Percentiles rank a stretch among this genome's conserved stretches.
phyloP scores from a whole-genome alignment of 345 rosid species.

The Eucalyptus pauciflora region DNA sequence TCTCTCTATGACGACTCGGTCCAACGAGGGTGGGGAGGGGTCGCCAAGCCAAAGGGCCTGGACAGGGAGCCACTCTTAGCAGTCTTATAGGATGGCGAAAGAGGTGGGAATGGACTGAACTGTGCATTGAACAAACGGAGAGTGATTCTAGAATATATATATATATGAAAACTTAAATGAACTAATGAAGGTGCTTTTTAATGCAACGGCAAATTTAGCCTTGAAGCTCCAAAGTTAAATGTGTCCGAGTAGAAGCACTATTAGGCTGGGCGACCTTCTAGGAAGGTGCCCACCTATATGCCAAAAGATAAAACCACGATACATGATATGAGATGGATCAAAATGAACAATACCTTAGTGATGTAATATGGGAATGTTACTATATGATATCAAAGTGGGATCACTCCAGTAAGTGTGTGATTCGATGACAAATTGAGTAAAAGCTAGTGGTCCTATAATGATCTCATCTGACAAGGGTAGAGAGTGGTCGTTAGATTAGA shows the following conservation, averaged over 20 bases:
- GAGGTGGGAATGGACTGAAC: accelerated
- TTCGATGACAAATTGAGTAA: accelerated
- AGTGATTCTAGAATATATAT: background rate
- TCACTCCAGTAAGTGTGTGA: background rate
- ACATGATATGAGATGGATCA: background rate
- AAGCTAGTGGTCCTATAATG: accelerated
- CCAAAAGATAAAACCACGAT: background rate
- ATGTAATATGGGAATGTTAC: too few relatives aligned
- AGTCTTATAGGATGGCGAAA: background rate
- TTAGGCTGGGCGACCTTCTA: too few relatives aligned
- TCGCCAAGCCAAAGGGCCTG: background rate
- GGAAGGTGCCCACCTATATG: accelerated
- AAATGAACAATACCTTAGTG: background rate
- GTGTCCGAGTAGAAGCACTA: background rate
- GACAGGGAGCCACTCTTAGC: accelerated
- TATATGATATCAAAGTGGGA: background rate
- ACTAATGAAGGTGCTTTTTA: accelerated
- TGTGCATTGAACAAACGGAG: background rate
- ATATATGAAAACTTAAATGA: background rate
- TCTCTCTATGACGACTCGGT: background rate
- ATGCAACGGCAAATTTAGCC: too few relatives aligned
- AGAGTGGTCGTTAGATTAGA: accelerated
- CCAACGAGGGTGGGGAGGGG: background rate
- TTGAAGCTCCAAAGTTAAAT: background rate
- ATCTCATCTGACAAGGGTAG: accelerated